Evolutionary conservation across 441 rosid genomes (phyloP).

Genomic region (Gossypium laxum): DNA sequence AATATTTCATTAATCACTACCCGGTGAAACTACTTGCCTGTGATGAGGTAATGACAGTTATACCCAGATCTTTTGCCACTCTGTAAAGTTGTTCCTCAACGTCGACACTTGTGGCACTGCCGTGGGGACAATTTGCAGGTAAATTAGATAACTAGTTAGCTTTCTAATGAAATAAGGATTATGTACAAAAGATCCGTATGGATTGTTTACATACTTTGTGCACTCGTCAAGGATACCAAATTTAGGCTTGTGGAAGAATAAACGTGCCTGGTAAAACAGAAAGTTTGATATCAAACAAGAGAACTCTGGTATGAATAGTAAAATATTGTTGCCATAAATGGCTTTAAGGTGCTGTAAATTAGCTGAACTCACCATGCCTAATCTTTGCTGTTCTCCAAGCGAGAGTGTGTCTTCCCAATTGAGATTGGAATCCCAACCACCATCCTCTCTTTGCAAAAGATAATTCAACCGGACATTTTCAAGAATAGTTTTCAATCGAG

Average conservation of each 20-base stretch:
- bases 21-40: constrained; percentile 42
- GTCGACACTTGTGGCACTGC: constrained; percentile 94
- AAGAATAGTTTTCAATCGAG: constrained; percentile 55
- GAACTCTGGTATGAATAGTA: background rate
- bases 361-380: constrained; percentile 74
- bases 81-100: constrained; percentile 94
- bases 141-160: background rate
- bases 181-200: background rate
- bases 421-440: constrained; percentile 73
- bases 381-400: constrained; percentile 96
- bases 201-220: constrained; percentile 64
- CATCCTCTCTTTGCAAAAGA: constrained; percentile 81
- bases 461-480: constrained; percentile 77
- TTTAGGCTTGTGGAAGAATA: constrained; percentile 87
- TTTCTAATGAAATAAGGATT: background rate
- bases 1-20: background rate
- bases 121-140: constrained; percentile 5
- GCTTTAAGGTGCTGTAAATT: background rate
- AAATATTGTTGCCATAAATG: constrained; percentile 6
- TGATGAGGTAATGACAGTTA: constrained; percentile 90
- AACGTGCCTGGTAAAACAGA: constrained; percentile 58
- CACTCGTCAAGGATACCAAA: constrained; percentile 98
- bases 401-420: constrained; percentile 95
- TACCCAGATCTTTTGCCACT: constrained; percentile 74
- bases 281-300: constrained; percentile 16